A percentile compares a stretch with the other conserved stretches of the same genome.
Conservation (phyloP, 2,329 filamentous ascomycete species). For the Simplicillium sp. region DNA sequence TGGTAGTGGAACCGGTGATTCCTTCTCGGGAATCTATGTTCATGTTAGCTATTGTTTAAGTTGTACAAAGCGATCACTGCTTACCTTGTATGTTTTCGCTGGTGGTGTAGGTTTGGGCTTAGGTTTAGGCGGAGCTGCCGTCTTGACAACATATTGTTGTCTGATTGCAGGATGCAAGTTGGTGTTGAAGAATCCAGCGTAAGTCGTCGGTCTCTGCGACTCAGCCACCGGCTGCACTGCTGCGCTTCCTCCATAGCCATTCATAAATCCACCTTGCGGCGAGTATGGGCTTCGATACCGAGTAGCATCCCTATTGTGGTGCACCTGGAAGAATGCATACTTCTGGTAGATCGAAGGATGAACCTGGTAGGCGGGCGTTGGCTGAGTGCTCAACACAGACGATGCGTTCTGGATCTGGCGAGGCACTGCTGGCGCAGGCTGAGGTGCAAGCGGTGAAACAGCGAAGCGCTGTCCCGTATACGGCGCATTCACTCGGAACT, state of each 20-base stretch:
- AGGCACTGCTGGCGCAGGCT: conserved; percentile 6
- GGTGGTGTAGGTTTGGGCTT: conserved; percentile 14
- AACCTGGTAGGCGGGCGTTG: conserved; percentile 21
- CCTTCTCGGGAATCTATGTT: conserved; percentile 24
- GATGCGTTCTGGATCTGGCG: too few relatives aligned
- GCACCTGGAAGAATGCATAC: conserved; percentile 49
- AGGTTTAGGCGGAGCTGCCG: conserved; percentile 5
- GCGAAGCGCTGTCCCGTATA: too few relatives aligned
- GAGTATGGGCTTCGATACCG: conserved; percentile 53
- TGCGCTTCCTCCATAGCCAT: conserved; percentile 47
- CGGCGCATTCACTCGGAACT: too few relatives aligned
- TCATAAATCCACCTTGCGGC: conserved; percentile 47
- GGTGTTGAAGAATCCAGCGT: neutral
- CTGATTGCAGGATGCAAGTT: neutral
- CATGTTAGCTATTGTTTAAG: conserved; percentile 17
- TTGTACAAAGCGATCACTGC: neutral
- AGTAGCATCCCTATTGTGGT: conserved; percentile 47
- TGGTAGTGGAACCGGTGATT: conserved; percentile 34
- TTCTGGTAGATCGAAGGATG: conserved; percentile 37
- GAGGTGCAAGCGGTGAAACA: conserved; percentile 2
- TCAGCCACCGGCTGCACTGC: conserved; percentile 26
- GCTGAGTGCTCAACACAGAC: neutral
- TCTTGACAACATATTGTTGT: conserved; percentile 8
- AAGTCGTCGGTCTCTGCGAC: conserved; percentile 3
- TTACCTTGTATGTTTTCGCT: conserved; percentile 22